phyloP scores from a whole-genome alignment of 352 stramenopile genomes.

The Phytophthora pinifolia region DNA sequence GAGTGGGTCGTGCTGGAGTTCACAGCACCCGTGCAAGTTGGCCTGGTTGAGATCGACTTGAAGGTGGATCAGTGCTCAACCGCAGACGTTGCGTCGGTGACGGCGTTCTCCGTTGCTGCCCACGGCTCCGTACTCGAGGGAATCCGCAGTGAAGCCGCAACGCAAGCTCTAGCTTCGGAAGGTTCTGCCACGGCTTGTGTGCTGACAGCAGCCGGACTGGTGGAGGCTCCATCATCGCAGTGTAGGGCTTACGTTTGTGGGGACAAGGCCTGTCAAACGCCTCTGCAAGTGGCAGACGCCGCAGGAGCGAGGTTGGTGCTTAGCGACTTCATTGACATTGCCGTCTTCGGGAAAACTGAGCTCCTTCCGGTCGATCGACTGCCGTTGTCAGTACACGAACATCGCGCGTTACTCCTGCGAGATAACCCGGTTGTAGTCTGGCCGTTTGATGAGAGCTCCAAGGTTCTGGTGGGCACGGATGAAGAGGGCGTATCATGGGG shows the following conservation, averaged over 20 bases:
- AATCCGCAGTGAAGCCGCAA: slow-evolving; percentile 23
- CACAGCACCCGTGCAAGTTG: slow-evolving; percentile 34
- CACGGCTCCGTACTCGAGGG: slow-evolving; percentile 39
- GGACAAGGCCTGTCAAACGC: slow-evolving; percentile 30
- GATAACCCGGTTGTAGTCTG: slow-evolving; percentile 67
- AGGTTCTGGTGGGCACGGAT: slow-evolving; percentile 26
- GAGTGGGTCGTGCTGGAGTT: slow-evolving; percentile 77
- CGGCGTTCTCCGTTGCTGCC: slow-evolving; percentile 46
- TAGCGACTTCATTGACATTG: slow-evolving; percentile 57
- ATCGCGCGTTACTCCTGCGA: slow-evolving; percentile 50
- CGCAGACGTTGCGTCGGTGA: slow-evolving; percentile 27
- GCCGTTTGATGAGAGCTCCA: slow-evolving; percentile 47
- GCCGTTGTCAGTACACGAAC: slow-evolving; percentile 50
- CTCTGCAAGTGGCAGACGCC: slow-evolving; percentile 2
- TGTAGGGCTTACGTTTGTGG: slow-evolving; percentile 35
- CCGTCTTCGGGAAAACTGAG: slow-evolving; percentile 41
- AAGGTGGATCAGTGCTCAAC: slow-evolving; percentile 40
- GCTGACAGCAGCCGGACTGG: slow-evolving; percentile 25
- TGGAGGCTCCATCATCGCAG: slow-evolving; percentile 15
- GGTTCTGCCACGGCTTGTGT: slow-evolving; percentile 18
- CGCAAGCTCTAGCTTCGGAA: slow-evolving; percentile 9
- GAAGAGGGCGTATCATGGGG: background rate
- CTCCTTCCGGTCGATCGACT: slow-evolving; percentile 43
- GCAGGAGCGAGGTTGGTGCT: slow-evolving; percentile 33
- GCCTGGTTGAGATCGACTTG: slow-evolving; percentile 54